phyloP scores from a whole-genome alignment of 345 rosid genomes.

The Anastatica hierochuntica region DNA sequence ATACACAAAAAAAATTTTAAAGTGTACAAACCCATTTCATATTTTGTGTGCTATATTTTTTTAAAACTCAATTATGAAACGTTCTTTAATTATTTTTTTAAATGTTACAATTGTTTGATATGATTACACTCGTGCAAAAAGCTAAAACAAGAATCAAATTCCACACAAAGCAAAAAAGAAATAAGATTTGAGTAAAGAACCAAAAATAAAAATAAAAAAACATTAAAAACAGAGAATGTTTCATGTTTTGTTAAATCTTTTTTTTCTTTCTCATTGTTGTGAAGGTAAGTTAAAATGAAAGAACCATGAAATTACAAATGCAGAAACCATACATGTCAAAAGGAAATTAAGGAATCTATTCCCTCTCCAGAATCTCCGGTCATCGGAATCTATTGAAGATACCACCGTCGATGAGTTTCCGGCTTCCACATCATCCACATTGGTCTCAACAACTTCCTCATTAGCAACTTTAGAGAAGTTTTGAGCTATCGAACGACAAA shows the following conservation, averaged over 20 bases:
- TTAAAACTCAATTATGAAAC: not conserved
- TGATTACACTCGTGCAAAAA: conserved; percentile 35
- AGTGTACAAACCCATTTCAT: not conserved
- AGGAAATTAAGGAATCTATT: conserved; percentile 81
- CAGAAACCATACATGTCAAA: conserved; percentile 84
- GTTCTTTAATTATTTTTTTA: not conserved
- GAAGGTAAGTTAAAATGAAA: conserved; percentile 80
- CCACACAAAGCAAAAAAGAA: no score
- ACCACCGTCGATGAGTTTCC: no score
- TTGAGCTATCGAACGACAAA: conserved; percentile 77
- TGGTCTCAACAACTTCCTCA: no score
- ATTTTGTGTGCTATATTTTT: not conserved
- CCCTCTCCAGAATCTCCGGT: conserved; percentile 66
- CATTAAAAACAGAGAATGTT: not conserved
- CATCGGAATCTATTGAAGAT: no score
- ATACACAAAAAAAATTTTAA: conserved; percentile 25
- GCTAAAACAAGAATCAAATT: conserved; percentile 26
- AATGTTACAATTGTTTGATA: conserved; percentile 17
- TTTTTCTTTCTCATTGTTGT: no score
- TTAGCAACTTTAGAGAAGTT: no score
- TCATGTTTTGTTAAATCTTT: not conserved
- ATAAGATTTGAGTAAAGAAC: conserved; percentile 4
- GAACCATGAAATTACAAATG: conserved; percentile 91
- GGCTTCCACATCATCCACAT: no score
- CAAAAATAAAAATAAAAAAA: no score